Evolutionary conservation across 768 basidiomycete species (phyloP), one percentile per base, ranked within the genome.

Genomic region (Exidia glandulosa): DNA sequence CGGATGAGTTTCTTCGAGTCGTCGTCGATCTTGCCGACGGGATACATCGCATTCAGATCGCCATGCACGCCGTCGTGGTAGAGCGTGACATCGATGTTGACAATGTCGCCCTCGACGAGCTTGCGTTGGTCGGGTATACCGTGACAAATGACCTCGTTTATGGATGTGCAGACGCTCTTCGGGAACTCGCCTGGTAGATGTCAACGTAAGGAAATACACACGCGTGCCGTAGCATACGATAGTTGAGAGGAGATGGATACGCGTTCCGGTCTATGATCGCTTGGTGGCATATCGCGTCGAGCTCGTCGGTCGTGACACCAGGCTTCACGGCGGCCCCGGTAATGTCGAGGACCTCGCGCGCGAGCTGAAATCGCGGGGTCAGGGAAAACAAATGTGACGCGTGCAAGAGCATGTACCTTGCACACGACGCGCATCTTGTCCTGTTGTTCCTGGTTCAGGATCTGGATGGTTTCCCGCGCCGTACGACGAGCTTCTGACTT

Each of bases 81-180:
- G 10, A 93, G 71, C 2, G 87, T 79, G 36, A 95, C 80, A 68
- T 95, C 94, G 57, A 99, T 84, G 73, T 99, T 99, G 70, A 98
- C 77, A 64, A 98, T 98, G 73, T 99, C 96, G 19, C 96, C 96
- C 64, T 97, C 91, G 66, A 80, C 80, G 64, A 94, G 72, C 66
- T 84, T 86, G 63, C 89, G 76, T 68, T 87, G 79, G 75, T 95
- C 92, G 36, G 94, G 94, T 63, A 95, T 94, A 60, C 95, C 96
- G 71, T 99, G 96, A 71, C 96, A 98, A 66, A 99, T 94, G 57
- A 82, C 88, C 72, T 98, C 95, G 71, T 99, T 99, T 27, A 98
- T 74, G 45, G 92, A 94, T 25, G 90, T 90, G 65, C 50, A 52
- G 30, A 13, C 16, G 50, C n/a, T 19, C 27, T 59, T 57, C 56